Base-by-base conservation (phyloP, 164 flowering plant genomes). In the Amborella trichopoda region DNA sequence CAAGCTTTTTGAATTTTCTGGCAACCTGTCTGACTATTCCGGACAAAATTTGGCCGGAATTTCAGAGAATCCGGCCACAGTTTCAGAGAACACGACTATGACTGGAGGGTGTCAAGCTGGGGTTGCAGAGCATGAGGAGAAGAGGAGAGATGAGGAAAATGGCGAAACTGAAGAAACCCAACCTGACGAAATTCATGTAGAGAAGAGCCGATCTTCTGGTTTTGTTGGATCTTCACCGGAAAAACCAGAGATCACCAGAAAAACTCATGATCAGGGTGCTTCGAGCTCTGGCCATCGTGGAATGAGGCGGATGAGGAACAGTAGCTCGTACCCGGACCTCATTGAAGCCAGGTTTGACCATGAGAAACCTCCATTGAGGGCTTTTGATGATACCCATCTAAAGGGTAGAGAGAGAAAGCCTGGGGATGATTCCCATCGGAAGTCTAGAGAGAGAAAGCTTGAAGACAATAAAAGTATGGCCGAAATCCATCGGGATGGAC, bases 301-400 rank as follows among this genome's bases (percentile, higher is more conserved):
- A n/a, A n/a, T n/a, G n/a, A n/a, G 51, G 8, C 33, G 71, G 53
- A 34, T 74, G 68, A 63, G 67, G 63, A 70, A 85, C 53, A 78
- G 84, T 26, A 81, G 83, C 61, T 79, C 88, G 5, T 80, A 77
- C 44, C 94, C 96, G 2, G 83, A 81, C 68, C 76, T 77, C 47
- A 50, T 81, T 49, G 71, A 69, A 24, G 81, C 61, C 3, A 54
- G 69, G 0, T 62, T 67, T 72, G 73, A 36, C 26, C 48, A 50
- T 6, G 67, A 47, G 3, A 74, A 63, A 17, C 60, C 52, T 6
- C 44, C 63, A 46, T 62, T 46, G 43, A 60, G 78, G 30, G 75
- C 67, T 52, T 79, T 52, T 25, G 90, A 87, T 42, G 96, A 87
- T 50, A 66, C 62, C n/a, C 81, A 71, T 2, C 53, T 81, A 10